Percentiles rank a stretch among this genome's conserved stretches.
Evolutionary conservation across 2,329 filamentous ascomycete species (phyloP).

Genomic region (Pyrenophora seminiperda): DNA sequence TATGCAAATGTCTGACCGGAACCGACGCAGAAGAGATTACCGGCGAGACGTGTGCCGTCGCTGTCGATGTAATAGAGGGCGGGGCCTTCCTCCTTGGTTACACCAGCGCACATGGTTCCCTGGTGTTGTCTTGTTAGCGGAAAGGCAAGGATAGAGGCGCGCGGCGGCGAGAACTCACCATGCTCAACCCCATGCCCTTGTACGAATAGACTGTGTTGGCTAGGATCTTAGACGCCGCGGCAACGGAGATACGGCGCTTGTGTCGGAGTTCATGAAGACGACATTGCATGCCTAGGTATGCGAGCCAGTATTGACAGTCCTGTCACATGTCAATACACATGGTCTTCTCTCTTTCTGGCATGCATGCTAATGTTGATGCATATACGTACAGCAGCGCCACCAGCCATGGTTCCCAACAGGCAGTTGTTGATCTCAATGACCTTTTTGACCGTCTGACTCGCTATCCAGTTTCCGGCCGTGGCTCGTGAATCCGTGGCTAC

Average conservation of each 20-base stretch:
- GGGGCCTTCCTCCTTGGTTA: constrained; percentile 92
- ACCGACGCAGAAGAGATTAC: constrained; percentile 97
- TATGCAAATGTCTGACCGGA: constrained; percentile 99
- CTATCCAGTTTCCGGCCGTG: constrained; percentile 98
- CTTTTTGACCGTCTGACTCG: constrained; percentile 99
- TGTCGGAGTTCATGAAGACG: constrained; percentile 98
- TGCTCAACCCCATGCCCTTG: constrained; percentile 98
- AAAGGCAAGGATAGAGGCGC: not conserved
- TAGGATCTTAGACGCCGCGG: constrained; percentile 96
- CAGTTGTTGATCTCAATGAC: constrained; percentile 98
- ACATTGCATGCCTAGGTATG: constrained; percentile 98
- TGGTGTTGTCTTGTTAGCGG: constrained; percentile 25
- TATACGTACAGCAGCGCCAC: constrained; percentile 76
- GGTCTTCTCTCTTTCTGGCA: not conserved
- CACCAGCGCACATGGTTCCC: constrained; percentile 98
- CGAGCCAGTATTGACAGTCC: constrained; percentile 99
- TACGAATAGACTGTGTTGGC: constrained; percentile 98
- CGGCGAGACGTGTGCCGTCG: constrained; percentile 88
- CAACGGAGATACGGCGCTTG: constrained; percentile 97
- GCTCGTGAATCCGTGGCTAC: constrained; percentile 97
- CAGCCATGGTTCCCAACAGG: constrained; percentile 96
- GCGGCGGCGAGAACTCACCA: constrained; percentile 56
- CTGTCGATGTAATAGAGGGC: constrained; percentile 99
- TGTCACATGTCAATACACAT: constrained; percentile 43
- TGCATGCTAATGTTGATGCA: not conserved